phyloP scores from a whole-genome alignment of 805 yeast genomes.

The Cyberlindnera xylosilytica region DNA sequence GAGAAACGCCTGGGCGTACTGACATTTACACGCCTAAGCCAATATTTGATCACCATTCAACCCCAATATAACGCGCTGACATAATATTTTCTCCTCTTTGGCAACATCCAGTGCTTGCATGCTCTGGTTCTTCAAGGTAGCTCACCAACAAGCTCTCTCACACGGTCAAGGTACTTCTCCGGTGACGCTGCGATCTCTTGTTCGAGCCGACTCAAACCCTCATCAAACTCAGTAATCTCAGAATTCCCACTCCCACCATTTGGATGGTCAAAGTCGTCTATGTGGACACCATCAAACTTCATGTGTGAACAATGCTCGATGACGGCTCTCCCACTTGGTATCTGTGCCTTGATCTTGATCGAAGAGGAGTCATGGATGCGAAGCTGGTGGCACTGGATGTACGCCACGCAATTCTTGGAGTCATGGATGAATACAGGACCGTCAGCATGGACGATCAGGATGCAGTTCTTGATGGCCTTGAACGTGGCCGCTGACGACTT shows the following conservation, averaged over 20 bases:
- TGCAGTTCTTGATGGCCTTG: conserved; percentile 11
- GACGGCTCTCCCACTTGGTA: conserved; percentile 15
- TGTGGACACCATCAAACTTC: conserved; percentile 11
- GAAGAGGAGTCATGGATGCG: conserved; percentile 19
- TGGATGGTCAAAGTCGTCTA: conserved; percentile 26
- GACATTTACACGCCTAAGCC: too few relatives aligned
- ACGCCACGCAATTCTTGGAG: conserved; percentile 11
- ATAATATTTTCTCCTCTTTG: too few relatives aligned
- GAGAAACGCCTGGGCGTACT: too few relatives aligned
- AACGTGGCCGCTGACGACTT: conserved; percentile 15
- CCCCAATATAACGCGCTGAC: too few relatives aligned
- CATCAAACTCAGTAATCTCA: background rate
- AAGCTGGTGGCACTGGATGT: conserved; percentile 23
- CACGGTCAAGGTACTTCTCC: background rate
- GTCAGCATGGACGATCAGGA: conserved; percentile 9
- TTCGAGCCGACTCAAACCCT: background rate
- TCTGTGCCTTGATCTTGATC: conserved; percentile 8
- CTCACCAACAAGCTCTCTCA: background rate
- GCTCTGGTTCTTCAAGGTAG: too few relatives aligned
- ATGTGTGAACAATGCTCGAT: conserved; percentile 21
- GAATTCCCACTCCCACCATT: conserved; percentile 21
- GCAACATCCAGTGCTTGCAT: too few relatives aligned
- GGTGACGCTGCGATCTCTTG: background rate
- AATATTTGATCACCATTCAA: too few relatives aligned
- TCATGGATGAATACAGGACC: conserved; percentile 21